Evolutionary conservation across 1,284 basidiomycete genomes (phyloP).

Genomic region (Takashimella tepidaria): DNA sequence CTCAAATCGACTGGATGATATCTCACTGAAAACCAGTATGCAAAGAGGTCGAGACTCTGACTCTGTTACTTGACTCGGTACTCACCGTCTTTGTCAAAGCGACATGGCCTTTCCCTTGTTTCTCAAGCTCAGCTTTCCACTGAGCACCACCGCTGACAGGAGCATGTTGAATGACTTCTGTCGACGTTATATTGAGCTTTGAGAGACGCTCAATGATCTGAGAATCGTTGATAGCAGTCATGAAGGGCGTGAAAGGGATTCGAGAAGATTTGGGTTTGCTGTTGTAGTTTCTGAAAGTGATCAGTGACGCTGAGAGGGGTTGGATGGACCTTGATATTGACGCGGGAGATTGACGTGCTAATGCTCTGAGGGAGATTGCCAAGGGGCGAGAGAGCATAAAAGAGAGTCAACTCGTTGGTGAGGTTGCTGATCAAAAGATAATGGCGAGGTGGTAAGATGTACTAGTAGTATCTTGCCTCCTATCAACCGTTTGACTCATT

Average conservation of each 20-base stretch:
- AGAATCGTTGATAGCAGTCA: slow-evolving; percentile 70
- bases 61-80: too few relatives aligned
- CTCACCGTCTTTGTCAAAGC: slow-evolving; percentile 44
- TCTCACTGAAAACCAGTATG: slow-evolving; percentile 2
- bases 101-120: slow-evolving; percentile 28
- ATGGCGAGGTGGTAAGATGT: too few relatives aligned
- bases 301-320: too few relatives aligned
- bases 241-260: slow-evolving; percentile 44
- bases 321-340: not conserved
- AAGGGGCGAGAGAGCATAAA: slow-evolving; percentile 18
- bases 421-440: too few relatives aligned
- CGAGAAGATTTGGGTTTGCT: slow-evolving; percentile 3
- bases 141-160: slow-evolving; percentile 38
- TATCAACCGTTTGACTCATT: too few relatives aligned
- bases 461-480: too few relatives aligned
- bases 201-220: slow-evolving; percentile 52
- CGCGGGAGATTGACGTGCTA: not conserved
- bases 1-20: slow-evolving; percentile 8
- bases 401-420: too few relatives aligned
- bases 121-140: slow-evolving; percentile 45
- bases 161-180: slow-evolving; percentile 40
- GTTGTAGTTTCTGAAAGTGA: not conserved
- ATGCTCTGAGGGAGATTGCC: slow-evolving; percentile 12
- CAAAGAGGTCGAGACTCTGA: not conserved
- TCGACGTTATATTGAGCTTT: slow-evolving; percentile 37